Evolutionary conservation across 2,329 filamentous ascomycete genomes (phyloP).

Genomic region (Juglanconis juglandina): DNA sequence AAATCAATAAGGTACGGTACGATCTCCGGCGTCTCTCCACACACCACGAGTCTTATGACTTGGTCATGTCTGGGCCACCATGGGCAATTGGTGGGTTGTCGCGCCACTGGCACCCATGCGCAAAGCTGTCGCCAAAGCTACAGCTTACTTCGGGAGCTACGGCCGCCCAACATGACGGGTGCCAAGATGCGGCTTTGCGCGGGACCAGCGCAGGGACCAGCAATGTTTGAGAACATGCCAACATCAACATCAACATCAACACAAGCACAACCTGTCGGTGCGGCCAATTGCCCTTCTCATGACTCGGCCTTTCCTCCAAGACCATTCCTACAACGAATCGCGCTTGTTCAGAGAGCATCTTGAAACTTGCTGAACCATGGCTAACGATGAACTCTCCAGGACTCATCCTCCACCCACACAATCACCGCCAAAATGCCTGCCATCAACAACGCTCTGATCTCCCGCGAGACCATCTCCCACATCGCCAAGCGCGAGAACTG

Average conservation of each 20-base stretch:
- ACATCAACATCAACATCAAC: not conserved
- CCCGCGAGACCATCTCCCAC: conserved; percentile 33
- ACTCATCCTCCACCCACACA: conserved; percentile 2
- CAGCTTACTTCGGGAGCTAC: not conserved
- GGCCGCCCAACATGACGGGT: conserved; percentile 13
- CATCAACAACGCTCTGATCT: conserved; percentile 29
- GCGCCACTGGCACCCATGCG: not conserved
- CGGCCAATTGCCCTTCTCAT: not conserved
- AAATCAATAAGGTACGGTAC: conserved; percentile 8
- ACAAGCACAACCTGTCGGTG: not conserved
- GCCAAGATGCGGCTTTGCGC: conserved; percentile 12
- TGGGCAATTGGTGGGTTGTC: not conserved
- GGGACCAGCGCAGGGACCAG: not conserved
- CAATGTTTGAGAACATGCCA: not conserved
- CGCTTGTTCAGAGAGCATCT: not conserved
- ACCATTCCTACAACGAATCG: not conserved
- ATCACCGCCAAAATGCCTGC: conserved; percentile 31
- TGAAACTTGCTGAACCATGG: not conserved
- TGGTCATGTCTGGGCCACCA: not conserved
- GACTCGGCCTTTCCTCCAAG: not conserved
- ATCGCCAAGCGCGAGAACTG: conserved; percentile 57
- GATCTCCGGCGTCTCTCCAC: not conserved
- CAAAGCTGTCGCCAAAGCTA: conserved; percentile 1
- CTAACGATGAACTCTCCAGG: conserved; percentile 4
- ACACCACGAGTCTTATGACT: not conserved